These are phyloP conservation scores for Cudoniella acicularis DNA, from an alignment of 495 filamentous ascomycete genomes.

Conservation along the genomic window DNA sequence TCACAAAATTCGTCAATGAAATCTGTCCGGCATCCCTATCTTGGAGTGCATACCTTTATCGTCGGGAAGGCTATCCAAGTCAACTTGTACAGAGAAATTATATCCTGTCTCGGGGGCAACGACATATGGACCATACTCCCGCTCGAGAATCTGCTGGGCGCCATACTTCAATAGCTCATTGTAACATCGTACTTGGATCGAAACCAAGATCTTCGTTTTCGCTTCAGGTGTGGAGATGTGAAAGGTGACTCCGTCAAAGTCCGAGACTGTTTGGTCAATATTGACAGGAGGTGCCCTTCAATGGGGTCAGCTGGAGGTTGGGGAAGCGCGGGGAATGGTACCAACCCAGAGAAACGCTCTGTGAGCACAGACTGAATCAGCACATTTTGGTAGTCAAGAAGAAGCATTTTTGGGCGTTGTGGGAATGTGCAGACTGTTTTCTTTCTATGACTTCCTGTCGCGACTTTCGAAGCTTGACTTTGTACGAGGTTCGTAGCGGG, in stretches of 20 bases:
- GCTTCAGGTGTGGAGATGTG: constrained; percentile 93
- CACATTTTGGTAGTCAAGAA: constrained; percentile 98
- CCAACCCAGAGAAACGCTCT: constrained; percentile 88
- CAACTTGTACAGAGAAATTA: constrained; percentile 87
- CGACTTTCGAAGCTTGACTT: constrained; percentile 4
- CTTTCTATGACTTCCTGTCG: not conserved
- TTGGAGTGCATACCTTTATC: constrained; percentile 55
- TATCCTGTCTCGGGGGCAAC: constrained; percentile 84
- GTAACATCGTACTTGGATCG: constrained; percentile 91
- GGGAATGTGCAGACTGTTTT: not conserved
- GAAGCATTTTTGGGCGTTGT: constrained; percentile 63
- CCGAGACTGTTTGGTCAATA: constrained; percentile 96
- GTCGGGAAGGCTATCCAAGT: constrained; percentile 80
- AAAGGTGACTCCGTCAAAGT: constrained; percentile 97
- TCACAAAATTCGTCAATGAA: constrained; percentile 5
- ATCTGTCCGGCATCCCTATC: not conserved
- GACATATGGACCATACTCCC: constrained; percentile 93
- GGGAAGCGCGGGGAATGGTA: constrained; percentile 8
- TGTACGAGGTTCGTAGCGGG: constrained; percentile 6
- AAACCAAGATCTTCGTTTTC: constrained; percentile 89
- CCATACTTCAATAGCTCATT: constrained; percentile 88
- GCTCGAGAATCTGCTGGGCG: constrained; percentile 81
- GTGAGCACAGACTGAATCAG: constrained; percentile 93
- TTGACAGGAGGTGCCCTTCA: constrained; percentile 72
- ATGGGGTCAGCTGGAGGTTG: constrained; percentile 14